Base-by-base conservation (phyloP, 2,329 filamentous ascomycete species). In the Madurella mycetomatis region DNA sequence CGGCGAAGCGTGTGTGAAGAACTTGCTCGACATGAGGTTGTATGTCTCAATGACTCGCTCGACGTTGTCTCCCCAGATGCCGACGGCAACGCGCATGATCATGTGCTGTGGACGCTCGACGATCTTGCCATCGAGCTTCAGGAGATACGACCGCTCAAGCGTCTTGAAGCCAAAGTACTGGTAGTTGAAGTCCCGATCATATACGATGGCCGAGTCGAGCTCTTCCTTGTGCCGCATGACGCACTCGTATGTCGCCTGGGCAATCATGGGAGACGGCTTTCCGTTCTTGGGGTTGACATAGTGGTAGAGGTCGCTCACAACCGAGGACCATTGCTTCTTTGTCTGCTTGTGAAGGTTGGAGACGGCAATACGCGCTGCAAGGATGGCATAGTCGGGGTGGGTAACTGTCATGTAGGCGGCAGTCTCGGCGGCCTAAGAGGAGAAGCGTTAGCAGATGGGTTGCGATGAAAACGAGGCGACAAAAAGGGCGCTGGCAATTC, bases 141-240 rank as follows among this genome's bases (percentile, higher is more conserved):
- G 86, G 49, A 99, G 86, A 69, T 99, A 99, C 68, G 94, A 99
- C 57, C 94, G 87, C 80, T 99, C 94, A 40, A 99, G 80, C 8
- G 94, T 99, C 84, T 99, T 99, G 85, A 99, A 99, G 61, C 94
- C 94, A 68, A 99, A 99, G 78, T 95, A 99, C 78, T 99, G 94
- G 80, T 99, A 99, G 83, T 97, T 96, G 83, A 99, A 99, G 72
- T 99, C 94, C 65, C 94, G 88, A 77, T 99, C 94, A 68, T 97
- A 99, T 66, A 99, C 92, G 71, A 99, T 97, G 67, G 94, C 94
- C 42, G 92, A 97, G 80, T 99, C 96, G 54, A 99, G 83, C 76
- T 99, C 94, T 53, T 96, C 94, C 66, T 90, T 91, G 74, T 99
- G 91, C 68, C 88, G 89, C 88, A 96, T 94, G 62, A 99, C 88